Evolutionary conservation across 352 stramenopile species (phyloP).

Genomic region (Phytophthora tentaculata): DNA sequence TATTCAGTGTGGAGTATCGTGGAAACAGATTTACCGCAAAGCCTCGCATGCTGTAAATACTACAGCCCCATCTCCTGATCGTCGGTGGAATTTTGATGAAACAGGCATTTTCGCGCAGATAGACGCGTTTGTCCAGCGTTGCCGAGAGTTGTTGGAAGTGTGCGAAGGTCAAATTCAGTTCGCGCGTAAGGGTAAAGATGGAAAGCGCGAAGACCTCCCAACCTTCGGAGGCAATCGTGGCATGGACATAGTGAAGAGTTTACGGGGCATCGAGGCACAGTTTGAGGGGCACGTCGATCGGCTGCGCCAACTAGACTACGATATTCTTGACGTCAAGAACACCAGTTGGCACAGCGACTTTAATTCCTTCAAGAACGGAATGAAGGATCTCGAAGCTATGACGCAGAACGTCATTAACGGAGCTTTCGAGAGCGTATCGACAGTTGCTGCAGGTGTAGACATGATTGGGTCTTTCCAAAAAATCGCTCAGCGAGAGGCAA

Average conservation of each 20-base stretch:
- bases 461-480: conserved; percentile 94
- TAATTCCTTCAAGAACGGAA: conserved; percentile 95
- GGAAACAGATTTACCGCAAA: conserved; percentile 91
- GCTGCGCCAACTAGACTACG: conserved; percentile 91
- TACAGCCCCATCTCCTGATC: conserved; percentile 46
- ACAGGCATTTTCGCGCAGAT: conserved; percentile 96
- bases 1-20: conserved; percentile 92
- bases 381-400: conserved; percentile 97
- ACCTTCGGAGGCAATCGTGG: conserved; percentile 93
- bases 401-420: conserved; percentile 96
- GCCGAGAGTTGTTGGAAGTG: conserved; percentile 94
- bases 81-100: conserved; percentile 93
- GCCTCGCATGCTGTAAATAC: conserved; percentile 68
- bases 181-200: conserved; percentile 81
- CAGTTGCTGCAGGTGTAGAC: conserved; percentile 88
- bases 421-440: conserved; percentile 93
- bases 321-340: conserved; percentile 95
- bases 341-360: conserved; percentile 96
- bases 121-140: conserved; percentile 96
- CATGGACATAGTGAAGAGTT: conserved; percentile 92
- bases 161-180: conserved; percentile 97
- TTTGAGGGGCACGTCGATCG: conserved; percentile 93
- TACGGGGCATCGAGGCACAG: conserved; percentile 92
- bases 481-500: conserved; percentile 92
- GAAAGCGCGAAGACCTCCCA: conserved; percentile 72